phyloP scores from a whole-genome alignment of 2,329 filamentous ascomycete genomes.

The Hortaea werneckii region DNA sequence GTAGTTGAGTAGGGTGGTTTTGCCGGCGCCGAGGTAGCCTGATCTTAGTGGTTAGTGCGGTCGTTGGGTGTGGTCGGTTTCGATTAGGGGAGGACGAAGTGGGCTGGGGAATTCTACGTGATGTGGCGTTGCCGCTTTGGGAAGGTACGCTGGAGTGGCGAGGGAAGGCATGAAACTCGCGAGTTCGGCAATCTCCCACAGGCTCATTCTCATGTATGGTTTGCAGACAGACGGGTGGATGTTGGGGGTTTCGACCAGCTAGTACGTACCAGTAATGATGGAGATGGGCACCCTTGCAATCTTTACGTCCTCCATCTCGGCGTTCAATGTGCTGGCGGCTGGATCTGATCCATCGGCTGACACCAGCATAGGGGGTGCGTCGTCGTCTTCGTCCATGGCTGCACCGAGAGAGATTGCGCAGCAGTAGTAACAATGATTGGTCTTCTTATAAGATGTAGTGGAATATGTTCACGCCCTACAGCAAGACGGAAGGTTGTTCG shows the following conservation, averaged over 20 bases:
- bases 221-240: too few relatives aligned
- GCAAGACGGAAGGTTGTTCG: too few relatives aligned
- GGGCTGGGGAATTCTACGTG: background rate
- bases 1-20: constrained; percentile 91
- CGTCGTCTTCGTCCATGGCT: constrained; percentile 53
- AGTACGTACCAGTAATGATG: constrained; percentile 60
- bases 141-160: background rate
- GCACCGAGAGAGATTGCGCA: background rate
- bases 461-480: too few relatives aligned
- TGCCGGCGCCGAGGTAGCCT: constrained; percentile 93
- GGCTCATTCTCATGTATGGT: too few relatives aligned
- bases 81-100: too few relatives aligned
- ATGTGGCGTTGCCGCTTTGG: background rate
- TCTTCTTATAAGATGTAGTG: too few relatives aligned
- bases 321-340: constrained; percentile 21
- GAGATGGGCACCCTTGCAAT: constrained; percentile 68
- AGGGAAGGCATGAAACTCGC: too few relatives aligned
- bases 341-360: constrained; percentile 32
- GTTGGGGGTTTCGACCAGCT: too few relatives aligned
- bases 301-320: constrained; percentile 39
- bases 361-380: constrained; percentile 53
- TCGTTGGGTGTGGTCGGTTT: too few relatives aligned
- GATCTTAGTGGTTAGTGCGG: too few relatives aligned
- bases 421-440: too few relatives aligned
- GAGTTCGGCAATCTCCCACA: too few relatives aligned